These are phyloP conservation scores for Halophytophthora batemanensis DNA, from an alignment of 352 stramenopile species.

Conservation along the genomic window DNA sequence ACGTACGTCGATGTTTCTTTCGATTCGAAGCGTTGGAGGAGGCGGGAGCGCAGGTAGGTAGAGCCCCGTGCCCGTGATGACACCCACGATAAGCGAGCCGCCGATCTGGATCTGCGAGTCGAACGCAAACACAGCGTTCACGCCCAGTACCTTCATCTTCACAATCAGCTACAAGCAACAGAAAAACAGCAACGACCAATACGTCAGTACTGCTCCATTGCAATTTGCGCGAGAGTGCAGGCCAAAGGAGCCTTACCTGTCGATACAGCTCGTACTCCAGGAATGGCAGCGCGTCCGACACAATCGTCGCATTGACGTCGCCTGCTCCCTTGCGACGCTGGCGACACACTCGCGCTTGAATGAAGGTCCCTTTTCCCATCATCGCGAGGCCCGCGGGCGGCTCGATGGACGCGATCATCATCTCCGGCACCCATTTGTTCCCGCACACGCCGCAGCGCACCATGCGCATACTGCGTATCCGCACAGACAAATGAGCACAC, in stretches of 20 bases:
- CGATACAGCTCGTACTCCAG: constrained; percentile 98
- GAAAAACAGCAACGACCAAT: constrained; percentile 2
- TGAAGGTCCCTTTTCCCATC: constrained; percentile 91
- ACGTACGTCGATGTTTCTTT: constrained; percentile 91
- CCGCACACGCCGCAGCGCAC: constrained; percentile 95
- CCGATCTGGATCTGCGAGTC: constrained; percentile 91
- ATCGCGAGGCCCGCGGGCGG: constrained; percentile 78
- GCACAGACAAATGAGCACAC: background rate
- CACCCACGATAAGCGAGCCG: constrained; percentile 83
- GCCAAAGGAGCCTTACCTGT: constrained; percentile 59
- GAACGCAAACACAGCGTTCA: constrained; percentile 96
- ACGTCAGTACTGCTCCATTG: constrained; percentile 1
- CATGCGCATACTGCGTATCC: constrained; percentile 89
- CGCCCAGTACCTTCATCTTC: constrained; percentile 92
- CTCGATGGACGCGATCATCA: constrained; percentile 90
- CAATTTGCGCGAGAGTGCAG: background rate
- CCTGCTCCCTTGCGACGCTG: constrained; percentile 88
- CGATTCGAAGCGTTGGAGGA: constrained; percentile 91
- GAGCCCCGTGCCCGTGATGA: constrained; percentile 90
- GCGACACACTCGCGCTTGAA: constrained; percentile 95
- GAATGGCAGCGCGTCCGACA: constrained; percentile 97
- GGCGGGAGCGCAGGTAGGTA: constrained; percentile 94
- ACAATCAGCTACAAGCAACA: constrained; percentile 56
- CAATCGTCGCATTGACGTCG: constrained; percentile 95
- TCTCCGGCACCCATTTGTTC: constrained; percentile 98